phyloP scores from a whole-genome alignment of 305 asterid species.

The Solanum aculeatissimum region DNA sequence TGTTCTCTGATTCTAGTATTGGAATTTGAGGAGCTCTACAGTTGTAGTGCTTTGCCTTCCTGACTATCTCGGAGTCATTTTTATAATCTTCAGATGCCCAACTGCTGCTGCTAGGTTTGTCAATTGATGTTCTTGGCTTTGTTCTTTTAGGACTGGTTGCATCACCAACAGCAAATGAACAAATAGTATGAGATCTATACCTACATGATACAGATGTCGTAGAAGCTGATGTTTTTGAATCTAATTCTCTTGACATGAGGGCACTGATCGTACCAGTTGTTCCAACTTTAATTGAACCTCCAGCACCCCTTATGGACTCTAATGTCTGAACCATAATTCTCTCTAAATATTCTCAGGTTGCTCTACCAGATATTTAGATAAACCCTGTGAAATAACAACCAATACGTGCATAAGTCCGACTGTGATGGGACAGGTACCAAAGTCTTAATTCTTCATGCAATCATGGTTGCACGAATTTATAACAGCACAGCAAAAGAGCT shows the following conservation, averaged over 20 bases:
- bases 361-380: neutral
- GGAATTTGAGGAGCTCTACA: constrained; percentile 49
- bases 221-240: constrained; percentile 29
- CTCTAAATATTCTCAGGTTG: neutral
- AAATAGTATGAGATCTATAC: neutral
- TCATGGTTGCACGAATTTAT: neutral
- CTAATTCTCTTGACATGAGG: constrained; percentile 69
- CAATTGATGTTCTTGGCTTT: constrained; percentile 27
- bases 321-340: constrained; percentile 46
- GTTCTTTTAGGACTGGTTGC: constrained; percentile 21
- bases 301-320: constrained; percentile 65
- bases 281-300: constrained; percentile 78
- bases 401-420: neutral
- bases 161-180: constrained; percentile 11
- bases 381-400: neutral
- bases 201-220: constrained; percentile 5
- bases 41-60: constrained; percentile 36
- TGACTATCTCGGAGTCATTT: constrained; percentile 18
- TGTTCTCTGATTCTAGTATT: constrained; percentile 48
- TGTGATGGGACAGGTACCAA: neutral
- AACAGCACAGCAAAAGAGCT: neutral
- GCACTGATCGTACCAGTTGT: constrained; percentile 76
- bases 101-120: constrained; percentile 59
- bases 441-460: neutral
- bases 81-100: constrained; percentile 7